Percentiles rank a stretch among this genome's conserved stretches.
Evolutionary conservation across 257 asterid genomes (phyloP).

Genomic region (Primulina tabacum): DNA sequence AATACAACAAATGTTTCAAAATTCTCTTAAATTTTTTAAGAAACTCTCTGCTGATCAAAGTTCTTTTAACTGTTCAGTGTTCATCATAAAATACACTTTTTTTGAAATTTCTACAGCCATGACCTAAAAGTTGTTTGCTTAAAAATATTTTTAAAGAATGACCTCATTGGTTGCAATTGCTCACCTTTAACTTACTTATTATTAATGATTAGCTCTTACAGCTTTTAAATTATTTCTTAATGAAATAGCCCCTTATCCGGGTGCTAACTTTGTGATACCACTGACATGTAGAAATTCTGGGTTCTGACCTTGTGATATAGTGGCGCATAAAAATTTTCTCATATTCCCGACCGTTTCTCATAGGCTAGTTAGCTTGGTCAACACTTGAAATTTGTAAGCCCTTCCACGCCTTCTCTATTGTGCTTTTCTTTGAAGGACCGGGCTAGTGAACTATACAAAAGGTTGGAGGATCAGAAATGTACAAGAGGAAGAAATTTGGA

Average conservation of each 20-base stretch:
- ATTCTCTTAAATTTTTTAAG: neutral
- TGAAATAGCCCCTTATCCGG: neutral
- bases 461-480: slow-evolving; percentile 62
- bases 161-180: neutral
- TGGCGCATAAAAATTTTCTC: neutral
- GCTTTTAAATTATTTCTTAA: neutral
- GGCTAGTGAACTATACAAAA: slow-evolving; percentile 56
- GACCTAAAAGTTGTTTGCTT: neutral
- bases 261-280: neutral
- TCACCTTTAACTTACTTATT: neutral
- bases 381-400: neutral
- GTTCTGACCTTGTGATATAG: too few relatives aligned
- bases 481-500: slow-evolving; percentile 63
- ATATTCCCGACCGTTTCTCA: too few relatives aligned
- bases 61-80: neutral
- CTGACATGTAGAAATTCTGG: too few relatives aligned
- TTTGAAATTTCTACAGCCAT: neutral
- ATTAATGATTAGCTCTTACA: neutral
- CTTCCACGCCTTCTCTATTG: neutral
- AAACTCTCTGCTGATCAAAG: neutral
- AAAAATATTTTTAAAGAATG: too few relatives aligned
- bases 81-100: neutral
- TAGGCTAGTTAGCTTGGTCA: neutral
- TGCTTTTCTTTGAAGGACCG: slow-evolving; percentile 41
- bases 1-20: too few relatives aligned